Evolutionary conservation across 1,284 basidiomycete genomes (phyloP).

Genomic region (Apiotrichum siamense): DNA sequence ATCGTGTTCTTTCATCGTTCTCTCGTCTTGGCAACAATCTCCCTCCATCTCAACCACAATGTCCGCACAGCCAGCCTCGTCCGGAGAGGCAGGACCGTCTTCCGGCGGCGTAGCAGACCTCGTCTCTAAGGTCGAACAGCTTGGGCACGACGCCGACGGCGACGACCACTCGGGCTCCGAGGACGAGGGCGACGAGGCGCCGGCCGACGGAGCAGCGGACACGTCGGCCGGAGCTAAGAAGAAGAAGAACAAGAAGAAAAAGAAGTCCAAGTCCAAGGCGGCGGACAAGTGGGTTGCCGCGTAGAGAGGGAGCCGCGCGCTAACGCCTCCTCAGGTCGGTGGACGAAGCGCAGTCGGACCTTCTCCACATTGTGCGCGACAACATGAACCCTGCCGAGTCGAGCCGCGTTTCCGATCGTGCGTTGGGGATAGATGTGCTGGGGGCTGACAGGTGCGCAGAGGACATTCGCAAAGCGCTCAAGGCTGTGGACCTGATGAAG

Average conservation of each 20-base stretch:
- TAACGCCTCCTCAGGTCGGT: too few species aligned
- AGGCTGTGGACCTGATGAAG: constrained; percentile 48
- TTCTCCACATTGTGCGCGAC: constrained; percentile 11
- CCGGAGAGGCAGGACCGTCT: constrained; percentile 1
- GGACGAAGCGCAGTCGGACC: constrained; percentile 20
- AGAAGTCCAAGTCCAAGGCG: constrained; percentile 40
- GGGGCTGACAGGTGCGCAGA: constrained; percentile 17
- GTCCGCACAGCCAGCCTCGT: constrained; percentile 3
- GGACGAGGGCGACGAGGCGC: constrained; percentile 8
- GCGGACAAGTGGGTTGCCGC: constrained; percentile 27
- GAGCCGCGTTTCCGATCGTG: not conserved
- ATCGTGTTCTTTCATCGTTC: too few species aligned
- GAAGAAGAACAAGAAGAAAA: constrained; percentile 27
- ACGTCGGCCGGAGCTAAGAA: constrained; percentile 19
- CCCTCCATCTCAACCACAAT: not conserved
- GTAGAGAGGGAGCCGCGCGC: too few species aligned
- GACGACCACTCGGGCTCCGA: constrained; percentile 11
- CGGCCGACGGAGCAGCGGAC: constrained; percentile 17
- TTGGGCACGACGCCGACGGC: constrained; percentile 9
- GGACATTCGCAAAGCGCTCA: constrained; percentile 43
- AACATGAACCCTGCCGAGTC: constrained; percentile 8
- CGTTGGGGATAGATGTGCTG: not conserved
- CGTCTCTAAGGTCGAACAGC: constrained; percentile 9
- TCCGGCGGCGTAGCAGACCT: not conserved
- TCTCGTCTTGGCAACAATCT: not conserved